Base-by-base conservation (phyloP, 805 yeast genomes). In the Pichia gijzeniarum region DNA sequence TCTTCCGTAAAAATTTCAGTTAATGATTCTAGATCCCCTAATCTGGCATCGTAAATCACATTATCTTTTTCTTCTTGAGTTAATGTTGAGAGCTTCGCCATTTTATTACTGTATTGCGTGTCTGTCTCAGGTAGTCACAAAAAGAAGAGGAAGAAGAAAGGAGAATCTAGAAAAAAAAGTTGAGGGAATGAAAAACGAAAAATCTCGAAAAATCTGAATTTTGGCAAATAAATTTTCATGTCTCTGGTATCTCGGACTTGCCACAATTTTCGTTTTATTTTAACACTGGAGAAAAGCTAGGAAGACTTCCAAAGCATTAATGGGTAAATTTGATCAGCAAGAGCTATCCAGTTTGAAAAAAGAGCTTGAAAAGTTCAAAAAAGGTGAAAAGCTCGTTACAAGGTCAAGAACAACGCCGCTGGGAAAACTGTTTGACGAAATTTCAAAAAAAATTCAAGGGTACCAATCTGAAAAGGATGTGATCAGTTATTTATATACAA, bases 41-140 rank as follows among this genome's bases (percentile, higher is more conserved):
- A 80, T 61, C 99, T 77, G 36, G 96, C 87, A 56, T 87, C 95
- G 47, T 80, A 80, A 40, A 89, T 72, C 45, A 90, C 77, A 41
- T 84, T 81, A 51, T 86, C 96, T 69, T 79, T 80, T 55, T 89
- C 95, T 53, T 89, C 96, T 59, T 79, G 85, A 5, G 73, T 62
- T 31, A 77, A 65, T 8, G 43, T 40, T 5, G 57, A 48, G n/a
- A 59, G 51, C 45, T 57, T 56, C 2, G 50, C 38, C 67, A 61
- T 62, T 12, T 38, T 50, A 13, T 13, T 17, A 22, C 28, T 25
- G 28, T 7, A 7, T 7, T 25, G 28, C 10, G 10, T 25, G 28
- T 25, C 28, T 7, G 10, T 7, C 28, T 7, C 6, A 10, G 10
- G 10, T 7, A 25, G 6, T 25, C 28, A 25, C 6, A 25, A 10